Evolutionary conservation across 106 monocot genomes (phyloP), one percentile per base, ranked within the genome.

Genomic region (Dioscorea zingiberensis): DNA sequence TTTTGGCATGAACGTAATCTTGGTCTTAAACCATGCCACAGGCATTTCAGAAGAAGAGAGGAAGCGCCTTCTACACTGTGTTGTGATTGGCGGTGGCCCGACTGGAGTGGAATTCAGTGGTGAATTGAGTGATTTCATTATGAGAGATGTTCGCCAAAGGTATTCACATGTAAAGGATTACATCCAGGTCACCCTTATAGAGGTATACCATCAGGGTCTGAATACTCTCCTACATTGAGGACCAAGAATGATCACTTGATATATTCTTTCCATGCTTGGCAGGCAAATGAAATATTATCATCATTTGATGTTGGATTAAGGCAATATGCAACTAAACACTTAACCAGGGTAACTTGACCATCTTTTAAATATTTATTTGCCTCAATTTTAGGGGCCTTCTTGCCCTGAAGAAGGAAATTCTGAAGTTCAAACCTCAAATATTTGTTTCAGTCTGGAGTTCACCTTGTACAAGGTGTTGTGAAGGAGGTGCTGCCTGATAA

Each of bases 101-200:
- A 84, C 84, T 15, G 84, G 84, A 38, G 80, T 84, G 13, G 84
- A 84, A 76, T 84, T 84, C 73, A 84, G 75, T 23, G 84, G 84
- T 51, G 84, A 84, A 61, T 27, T 84, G 53, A 84, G 84, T 63
- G 84, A 80, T 58, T 84, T 84, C 45, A 84, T 84, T 58, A 73
- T 73, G 23, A 67, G 62, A 63, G 84, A 84, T 73, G 84, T 84
- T 22, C 71, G 57, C 15, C 48, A 84, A 67, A 80, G 76, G 29
- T 84, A 80, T 26, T 53, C 76, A 10, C 80, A 84, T 61, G 84
- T 80, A 2, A 80, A 80, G 62, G 73, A 84, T 70, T 47, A 77
- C 60, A 65, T 84, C 24, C 63, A 73, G 53, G 79, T 84, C 55
- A 84, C 84, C 27, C 76, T 84, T 25, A 84, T 84, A 25, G 80